Percentiles rank a stretch among this genome's conserved stretches.
phyloP scores from a whole-genome alignment of 345 rosid species.

The Raphanus raphanistrum region DNA sequence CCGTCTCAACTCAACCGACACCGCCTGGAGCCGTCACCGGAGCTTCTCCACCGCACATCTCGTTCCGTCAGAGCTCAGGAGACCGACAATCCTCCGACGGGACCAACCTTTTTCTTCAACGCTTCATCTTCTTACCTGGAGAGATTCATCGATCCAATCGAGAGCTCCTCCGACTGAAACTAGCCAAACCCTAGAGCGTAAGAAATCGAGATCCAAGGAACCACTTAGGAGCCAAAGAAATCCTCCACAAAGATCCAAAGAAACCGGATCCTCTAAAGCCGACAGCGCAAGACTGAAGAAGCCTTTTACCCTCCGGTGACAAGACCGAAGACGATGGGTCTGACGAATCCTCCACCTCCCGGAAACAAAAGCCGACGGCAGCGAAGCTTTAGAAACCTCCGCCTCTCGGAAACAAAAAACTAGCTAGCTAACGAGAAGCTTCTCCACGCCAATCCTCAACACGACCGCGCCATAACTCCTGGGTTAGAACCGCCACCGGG shows the following conservation, averaged over 20 bases:
- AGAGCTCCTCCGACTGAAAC: neutral
- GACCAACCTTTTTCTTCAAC: neutral
- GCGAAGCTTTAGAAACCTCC: neutral
- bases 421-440: neutral
- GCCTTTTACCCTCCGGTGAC: neutral
- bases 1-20: neutral
- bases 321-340: neutral
- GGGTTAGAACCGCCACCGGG: too few species aligned
- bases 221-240: neutral
- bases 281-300: neutral
- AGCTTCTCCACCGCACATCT: neutral
- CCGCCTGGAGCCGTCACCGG: neutral
- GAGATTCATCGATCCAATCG: neutral
- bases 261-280: neutral
- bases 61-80: neutral
- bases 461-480: neutral
- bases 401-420: neutral
- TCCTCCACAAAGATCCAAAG: neutral
- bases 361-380: neutral
- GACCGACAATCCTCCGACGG: neutral
- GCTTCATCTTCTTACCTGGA: neutral
- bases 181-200: neutral
- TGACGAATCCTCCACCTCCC: neutral
- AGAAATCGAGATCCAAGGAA: neutral
- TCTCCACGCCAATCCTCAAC: neutral